These are phyloP conservation scores for Trametes maxima DNA, from an alignment of 768 basidiomycete genomes.

Conservation along the genomic window DNA sequence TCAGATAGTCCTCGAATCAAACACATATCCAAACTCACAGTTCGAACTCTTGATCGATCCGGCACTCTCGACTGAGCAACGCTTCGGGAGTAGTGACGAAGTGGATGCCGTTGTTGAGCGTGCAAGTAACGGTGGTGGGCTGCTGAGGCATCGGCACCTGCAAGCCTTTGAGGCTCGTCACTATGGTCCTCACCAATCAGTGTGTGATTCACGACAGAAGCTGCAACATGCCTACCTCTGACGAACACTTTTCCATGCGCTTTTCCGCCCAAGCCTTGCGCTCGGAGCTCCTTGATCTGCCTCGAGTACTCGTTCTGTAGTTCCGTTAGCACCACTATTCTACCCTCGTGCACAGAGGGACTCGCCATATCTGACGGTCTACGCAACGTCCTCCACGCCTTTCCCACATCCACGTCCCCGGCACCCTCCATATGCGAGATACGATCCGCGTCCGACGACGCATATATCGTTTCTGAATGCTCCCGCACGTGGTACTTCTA, in stretches of 20 bases:
- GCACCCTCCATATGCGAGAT: constrained; percentile 71
- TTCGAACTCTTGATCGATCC: constrained; percentile 89
- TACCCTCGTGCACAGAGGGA: constrained; percentile 6
- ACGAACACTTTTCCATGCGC: constrained; percentile 94
- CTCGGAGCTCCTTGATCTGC: constrained; percentile 80
- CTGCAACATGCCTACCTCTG: constrained; percentile 57
- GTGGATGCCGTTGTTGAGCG: constrained; percentile 95
- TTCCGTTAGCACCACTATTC: background rate
- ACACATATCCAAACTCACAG: constrained; percentile 53
- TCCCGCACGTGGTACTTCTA: constrained; percentile 85
- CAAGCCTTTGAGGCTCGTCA: constrained; percentile 73
- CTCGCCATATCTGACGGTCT: constrained; percentile 93
- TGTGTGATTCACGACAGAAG: background rate
- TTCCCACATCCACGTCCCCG: constrained; percentile 81
- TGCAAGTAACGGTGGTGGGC: constrained; percentile 76
- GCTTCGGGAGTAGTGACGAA: constrained; percentile 89
- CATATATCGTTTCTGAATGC: constrained; percentile 76
- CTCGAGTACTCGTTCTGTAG: constrained; percentile 89
- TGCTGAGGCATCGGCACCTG: constrained; percentile 79
- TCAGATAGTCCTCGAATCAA: background rate
- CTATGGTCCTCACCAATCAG: constrained; percentile 43
- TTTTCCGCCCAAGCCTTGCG: constrained; percentile 77
- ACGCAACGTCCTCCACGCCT: constrained; percentile 85
- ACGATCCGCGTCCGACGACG: constrained; percentile 66
- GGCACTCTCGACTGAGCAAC: constrained; percentile 55